Evolutionary conservation across 306 rosid genomes (phyloP).

Genomic region (Hylodesmum podocarpum): DNA sequence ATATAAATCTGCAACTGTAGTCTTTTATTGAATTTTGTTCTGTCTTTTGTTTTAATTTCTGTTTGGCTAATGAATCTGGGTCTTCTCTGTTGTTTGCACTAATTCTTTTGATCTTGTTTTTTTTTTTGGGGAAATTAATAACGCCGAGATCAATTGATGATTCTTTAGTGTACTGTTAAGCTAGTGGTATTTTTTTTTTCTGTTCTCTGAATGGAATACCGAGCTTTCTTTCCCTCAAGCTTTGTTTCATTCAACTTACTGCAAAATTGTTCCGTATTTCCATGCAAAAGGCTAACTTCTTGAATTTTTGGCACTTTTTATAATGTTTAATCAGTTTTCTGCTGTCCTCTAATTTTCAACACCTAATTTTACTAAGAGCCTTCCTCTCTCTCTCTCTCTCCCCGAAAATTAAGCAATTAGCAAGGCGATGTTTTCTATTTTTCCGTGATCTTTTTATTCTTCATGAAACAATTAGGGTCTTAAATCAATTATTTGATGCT

Average conservation of each 20-base stretch:
- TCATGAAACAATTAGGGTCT: conserved; percentile 26
- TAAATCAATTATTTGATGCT: neutral
- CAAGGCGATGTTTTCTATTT: neutral
- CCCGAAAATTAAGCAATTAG: neutral
- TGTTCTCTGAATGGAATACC: neutral
- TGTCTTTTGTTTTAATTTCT: conserved; percentile 3
- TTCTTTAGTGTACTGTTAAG: neutral
- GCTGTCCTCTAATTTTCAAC: neutral
- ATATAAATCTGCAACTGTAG: conserved; percentile 12
- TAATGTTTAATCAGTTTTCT: neutral
- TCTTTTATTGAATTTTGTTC: conserved; percentile 19
- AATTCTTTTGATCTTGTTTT: conserved; percentile 26
- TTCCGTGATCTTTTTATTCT: neutral
- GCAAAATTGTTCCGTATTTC: neutral
- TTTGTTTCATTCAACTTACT: conserved; percentile 2
- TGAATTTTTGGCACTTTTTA: neutral
- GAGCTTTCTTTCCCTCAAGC: neutral
- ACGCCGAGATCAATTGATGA: neutral
- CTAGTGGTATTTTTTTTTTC: neutral
- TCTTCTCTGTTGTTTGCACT: neutral
- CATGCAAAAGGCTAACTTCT: neutral
- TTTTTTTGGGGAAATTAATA: conserved; percentile 6
- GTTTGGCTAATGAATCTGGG: conserved; percentile 17
- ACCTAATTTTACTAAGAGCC: neutral
- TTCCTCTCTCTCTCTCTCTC: neutral